phyloP scores from a whole-genome alignment of 352 stramenopile genomes.

The Phytophthora melonis region DNA sequence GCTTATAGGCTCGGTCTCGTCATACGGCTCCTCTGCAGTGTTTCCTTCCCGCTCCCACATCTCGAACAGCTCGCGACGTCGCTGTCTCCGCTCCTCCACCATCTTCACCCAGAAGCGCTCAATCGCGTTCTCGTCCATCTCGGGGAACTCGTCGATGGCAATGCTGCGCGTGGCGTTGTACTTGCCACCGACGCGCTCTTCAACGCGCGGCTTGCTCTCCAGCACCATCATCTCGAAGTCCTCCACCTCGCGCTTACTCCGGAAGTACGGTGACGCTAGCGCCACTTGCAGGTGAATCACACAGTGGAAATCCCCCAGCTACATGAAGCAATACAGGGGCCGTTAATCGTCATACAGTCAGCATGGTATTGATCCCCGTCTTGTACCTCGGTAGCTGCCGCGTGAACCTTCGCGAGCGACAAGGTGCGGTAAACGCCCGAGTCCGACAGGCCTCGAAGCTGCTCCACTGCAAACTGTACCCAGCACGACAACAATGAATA shows the following conservation, averaged over 20 bases:
- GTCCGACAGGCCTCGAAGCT: conserved; percentile 70
- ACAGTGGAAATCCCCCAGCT: conserved; percentile 85
- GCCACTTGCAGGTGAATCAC: conserved; percentile 75
- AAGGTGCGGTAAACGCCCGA: conserved; percentile 80
- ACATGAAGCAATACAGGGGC: background rate
- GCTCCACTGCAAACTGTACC: conserved; percentile 65
- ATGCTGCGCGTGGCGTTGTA: conserved; percentile 63
- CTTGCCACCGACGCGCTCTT: conserved; percentile 20
- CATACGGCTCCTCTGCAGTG: conserved; percentile 1
- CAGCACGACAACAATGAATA: background rate
- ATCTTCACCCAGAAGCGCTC: conserved; percentile 82
- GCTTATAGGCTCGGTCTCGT: background rate
- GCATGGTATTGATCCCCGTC: background rate
- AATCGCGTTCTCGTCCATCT: conserved; percentile 85
- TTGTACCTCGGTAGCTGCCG: conserved; percentile 61
- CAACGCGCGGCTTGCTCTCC: conserved; percentile 54
- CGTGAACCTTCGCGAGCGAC: conserved; percentile 55
- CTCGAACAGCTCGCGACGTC: conserved; percentile 56
- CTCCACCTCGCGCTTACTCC: conserved; percentile 61
- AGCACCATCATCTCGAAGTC: conserved; percentile 84
- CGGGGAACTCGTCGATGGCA: conserved; percentile 86
- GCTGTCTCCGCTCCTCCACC: conserved; percentile 57
- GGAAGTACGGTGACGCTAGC: conserved; percentile 78
- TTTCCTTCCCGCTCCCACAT: conserved; percentile 48
- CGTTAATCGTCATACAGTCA: background rate